Percentiles rank a stretch among this genome's conserved stretches.
Evolutionary conservation across 129 eudicot species (phyloP).

Genomic region (Arctium minus): DNA sequence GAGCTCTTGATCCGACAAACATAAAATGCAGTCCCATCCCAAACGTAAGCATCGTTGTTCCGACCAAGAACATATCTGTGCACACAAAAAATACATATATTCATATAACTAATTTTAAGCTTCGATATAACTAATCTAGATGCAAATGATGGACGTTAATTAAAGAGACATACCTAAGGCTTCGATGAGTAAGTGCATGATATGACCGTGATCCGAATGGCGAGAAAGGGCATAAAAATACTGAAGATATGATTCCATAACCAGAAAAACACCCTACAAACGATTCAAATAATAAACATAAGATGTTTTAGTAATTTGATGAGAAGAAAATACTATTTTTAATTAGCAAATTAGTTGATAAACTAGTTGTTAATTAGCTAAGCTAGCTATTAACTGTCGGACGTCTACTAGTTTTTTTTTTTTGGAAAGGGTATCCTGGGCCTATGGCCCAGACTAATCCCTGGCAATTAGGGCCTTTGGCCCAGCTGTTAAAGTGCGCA

Average conservation of each 20-base stretch:
- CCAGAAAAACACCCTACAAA: slow-evolving; percentile 58
- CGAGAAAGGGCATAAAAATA: slow-evolving; percentile 49
- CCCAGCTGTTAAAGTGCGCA: too few species aligned
- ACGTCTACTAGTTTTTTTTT: too few species aligned
- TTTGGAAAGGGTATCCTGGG: too few species aligned
- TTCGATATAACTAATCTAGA: background rate
- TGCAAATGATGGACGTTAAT: background rate
- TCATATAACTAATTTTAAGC: background rate
- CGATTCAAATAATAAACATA: background rate
- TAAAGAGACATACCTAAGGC: slow-evolving; percentile 45
- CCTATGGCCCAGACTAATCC: too few species aligned
- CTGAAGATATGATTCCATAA: slow-evolving; percentile 58
- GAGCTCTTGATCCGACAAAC: slow-evolving; percentile 53
- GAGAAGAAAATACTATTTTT: background rate
- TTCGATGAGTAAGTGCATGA: slow-evolving; percentile 55
- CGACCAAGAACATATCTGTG: slow-evolving; percentile 66
- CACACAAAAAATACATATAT: background rate
- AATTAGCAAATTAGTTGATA: background rate
- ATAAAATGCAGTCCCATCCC: slow-evolving; percentile 64
- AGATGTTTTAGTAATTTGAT: background rate
- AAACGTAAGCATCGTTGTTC: slow-evolving; percentile 77
- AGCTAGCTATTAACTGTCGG: background rate
- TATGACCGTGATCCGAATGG: slow-evolving; percentile 43
- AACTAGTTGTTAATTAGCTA: background rate
- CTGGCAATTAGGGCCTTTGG: too few species aligned